A percentile compares a stretch with the other conserved stretches of the same genome.
Evolutionary conservation across 2,329 filamentous ascomycete species (phyloP).

Genomic region (Arthrobotrys sphaeroides): DNA sequence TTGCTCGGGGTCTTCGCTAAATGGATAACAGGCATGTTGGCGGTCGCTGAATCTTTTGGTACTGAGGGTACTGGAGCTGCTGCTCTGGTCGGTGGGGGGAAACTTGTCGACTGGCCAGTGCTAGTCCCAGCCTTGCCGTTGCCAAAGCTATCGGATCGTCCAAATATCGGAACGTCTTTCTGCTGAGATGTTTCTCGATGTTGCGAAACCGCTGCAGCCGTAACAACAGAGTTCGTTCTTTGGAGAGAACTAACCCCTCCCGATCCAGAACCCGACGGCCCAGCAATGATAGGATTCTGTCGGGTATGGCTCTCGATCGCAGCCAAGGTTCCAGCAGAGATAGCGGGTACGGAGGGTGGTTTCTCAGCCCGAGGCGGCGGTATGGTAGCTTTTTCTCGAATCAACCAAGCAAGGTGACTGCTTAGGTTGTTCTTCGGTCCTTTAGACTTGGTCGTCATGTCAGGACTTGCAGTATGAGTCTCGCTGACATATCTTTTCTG

Average conservation of each 20-base stretch:
- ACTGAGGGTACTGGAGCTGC: background rate
- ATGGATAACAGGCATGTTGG: constrained; percentile 35
- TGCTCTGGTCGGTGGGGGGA: constrained; percentile 40
- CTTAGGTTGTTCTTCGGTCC: constrained; percentile 52
- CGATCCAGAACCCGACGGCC: background rate
- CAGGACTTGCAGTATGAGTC: constrained; percentile 3
- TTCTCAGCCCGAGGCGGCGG: constrained; percentile 34
- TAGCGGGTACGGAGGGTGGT: constrained; percentile 18
- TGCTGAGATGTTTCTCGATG: background rate
- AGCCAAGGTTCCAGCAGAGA: constrained; percentile 37
- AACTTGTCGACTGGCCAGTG: background rate
- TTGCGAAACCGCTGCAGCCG: background rate
- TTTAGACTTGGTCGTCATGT: constrained; percentile 51
- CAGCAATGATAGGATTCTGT: background rate
- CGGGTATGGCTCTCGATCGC: constrained; percentile 40
- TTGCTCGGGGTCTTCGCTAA: constrained; percentile 45
- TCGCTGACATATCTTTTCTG: constrained; percentile 32
- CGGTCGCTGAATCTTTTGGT: background rate
- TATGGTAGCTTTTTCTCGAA: constrained; percentile 51
- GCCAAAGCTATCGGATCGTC: constrained; percentile 6
- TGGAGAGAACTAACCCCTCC: background rate
- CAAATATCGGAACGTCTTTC: background rate
- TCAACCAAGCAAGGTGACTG: constrained; percentile 54
- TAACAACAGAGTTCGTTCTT: background rate
- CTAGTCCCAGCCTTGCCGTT: background rate